phyloP scores from a whole-genome alignment of 2,329 filamentous ascomycete species.

The Phoma sp. region DNA sequence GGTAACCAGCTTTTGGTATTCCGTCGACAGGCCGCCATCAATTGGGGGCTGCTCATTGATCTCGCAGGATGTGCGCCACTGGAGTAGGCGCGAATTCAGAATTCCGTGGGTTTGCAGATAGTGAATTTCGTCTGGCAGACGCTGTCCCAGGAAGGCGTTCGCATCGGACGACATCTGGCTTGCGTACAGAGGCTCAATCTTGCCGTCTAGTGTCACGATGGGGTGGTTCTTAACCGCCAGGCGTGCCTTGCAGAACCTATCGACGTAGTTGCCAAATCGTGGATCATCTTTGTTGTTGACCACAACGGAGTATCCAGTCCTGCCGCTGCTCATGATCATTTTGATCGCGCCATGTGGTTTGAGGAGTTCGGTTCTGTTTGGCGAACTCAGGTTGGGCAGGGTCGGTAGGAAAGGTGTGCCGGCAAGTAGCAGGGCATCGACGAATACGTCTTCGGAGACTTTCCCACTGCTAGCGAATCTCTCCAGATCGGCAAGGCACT shows the following conservation, averaged over 20 bases:
- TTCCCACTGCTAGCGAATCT: slow-evolving; percentile 45
- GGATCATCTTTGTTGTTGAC: slow-evolving; percentile 80
- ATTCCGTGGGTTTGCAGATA: slow-evolving; percentile 87
- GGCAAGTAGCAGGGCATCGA: slow-evolving; percentile 81
- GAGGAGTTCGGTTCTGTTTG: slow-evolving; percentile 59
- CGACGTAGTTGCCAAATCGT: slow-evolving; percentile 75
- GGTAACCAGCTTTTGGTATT: slow-evolving; percentile 81
- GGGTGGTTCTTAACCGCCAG: slow-evolving; percentile 89
- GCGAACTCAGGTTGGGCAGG: slow-evolving; percentile 76
- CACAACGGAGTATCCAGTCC: slow-evolving; percentile 75
- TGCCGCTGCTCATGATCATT: slow-evolving; percentile 70
- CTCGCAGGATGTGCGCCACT: slow-evolving; percentile 81
- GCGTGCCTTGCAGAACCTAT: slow-evolving; percentile 84
- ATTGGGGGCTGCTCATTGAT: slow-evolving; percentile 81
- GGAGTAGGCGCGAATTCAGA: slow-evolving; percentile 77
- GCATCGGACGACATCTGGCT: slow-evolving; percentile 80
- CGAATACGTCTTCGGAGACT: slow-evolving; percentile 74
- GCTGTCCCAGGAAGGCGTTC: slow-evolving; percentile 87
- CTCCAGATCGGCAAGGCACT: slow-evolving; percentile 70
- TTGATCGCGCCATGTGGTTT: slow-evolving; percentile 79
- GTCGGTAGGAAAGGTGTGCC: slow-evolving; percentile 80
- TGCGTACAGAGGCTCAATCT: slow-evolving; percentile 74
- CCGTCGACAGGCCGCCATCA: slow-evolving; percentile 78
- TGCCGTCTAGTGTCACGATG: slow-evolving; percentile 77
- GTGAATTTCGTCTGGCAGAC: slow-evolving; percentile 86